Conservation (phyloP, 345 rosid genomes). For the Chamaenerion angustifolium region DNA sequence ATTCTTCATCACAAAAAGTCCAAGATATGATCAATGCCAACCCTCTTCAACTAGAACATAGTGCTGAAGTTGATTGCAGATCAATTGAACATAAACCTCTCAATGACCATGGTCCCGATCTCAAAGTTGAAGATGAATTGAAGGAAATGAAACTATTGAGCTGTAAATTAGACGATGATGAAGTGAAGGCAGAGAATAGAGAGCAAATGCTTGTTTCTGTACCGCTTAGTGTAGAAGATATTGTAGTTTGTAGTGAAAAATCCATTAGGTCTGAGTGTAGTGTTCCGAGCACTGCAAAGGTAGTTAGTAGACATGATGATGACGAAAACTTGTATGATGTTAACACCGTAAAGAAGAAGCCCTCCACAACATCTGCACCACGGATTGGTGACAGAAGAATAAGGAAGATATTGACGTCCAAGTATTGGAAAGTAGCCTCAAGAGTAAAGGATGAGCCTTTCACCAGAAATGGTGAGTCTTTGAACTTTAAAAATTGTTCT, state of each 20-base stretch:
- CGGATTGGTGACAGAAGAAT: constrained; percentile 74
- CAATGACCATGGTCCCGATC: background rate
- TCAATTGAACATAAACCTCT: constrained; percentile 24
- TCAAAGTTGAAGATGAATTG: constrained; percentile 18
- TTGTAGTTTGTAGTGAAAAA: constrained; percentile 8
- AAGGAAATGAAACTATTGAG: constrained; percentile 25
- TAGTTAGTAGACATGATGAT: constrained; percentile 63
- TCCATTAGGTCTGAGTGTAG: constrained; percentile 1
- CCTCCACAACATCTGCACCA: constrained; percentile 44
- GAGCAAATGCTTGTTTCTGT: constrained; percentile 7
- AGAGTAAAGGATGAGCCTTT: constrained; percentile 34
- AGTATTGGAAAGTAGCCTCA: constrained; percentile 46
- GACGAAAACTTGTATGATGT: constrained; percentile 72
- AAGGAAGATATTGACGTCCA: constrained; percentile 76
- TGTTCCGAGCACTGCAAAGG: constrained; percentile 36
- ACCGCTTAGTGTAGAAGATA: constrained; percentile 15
- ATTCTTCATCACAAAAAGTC: constrained; percentile 22
- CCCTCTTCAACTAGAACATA: constrained; percentile 20
- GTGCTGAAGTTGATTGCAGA: constrained; percentile 13
- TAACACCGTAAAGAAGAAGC: constrained; percentile 27
- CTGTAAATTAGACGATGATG: constrained; percentile 21
- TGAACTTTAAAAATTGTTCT: background rate
- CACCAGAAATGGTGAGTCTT: constrained; percentile 34
- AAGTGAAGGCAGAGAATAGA: constrained; percentile 19
- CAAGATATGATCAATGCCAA: constrained; percentile 15